A percentile compares a stretch with the other conserved stretches of the same genome.
phyloP scores from a whole-genome alignment of 2,329 filamentous ascomycete genomes.

The Fusarium coicis region DNA sequence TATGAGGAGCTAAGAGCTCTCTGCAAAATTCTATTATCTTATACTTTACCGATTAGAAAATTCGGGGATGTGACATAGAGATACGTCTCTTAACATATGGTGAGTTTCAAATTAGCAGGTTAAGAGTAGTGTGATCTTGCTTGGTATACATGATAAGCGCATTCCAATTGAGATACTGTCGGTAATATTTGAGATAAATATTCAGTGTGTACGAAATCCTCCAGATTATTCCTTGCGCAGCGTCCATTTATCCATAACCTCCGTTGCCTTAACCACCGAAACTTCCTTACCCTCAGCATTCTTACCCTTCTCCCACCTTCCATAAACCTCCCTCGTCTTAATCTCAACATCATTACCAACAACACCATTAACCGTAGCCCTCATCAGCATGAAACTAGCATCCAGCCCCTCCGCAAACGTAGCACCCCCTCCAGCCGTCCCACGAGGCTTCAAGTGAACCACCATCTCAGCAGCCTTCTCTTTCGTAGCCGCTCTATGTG shows the following conservation, averaged over 20 bases:
- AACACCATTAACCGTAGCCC: background rate
- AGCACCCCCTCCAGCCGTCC: background rate
- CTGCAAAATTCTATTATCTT: background rate
- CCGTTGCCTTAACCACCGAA: accelerated
- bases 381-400: background rate
- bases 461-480: background rate
- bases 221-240: background rate
- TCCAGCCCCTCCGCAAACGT: background rate
- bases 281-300: background rate
- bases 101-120: too few species aligned
- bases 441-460: background rate
- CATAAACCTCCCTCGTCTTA: background rate
- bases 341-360: background rate
- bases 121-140: too few species aligned
- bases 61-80: too few species aligned
- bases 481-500: background rate
- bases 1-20: too few species aligned
- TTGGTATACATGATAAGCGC: too few species aligned
- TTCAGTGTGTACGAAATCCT: background rate
- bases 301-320: background rate
- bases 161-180: accelerated
- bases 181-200: accelerated
- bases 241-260: background rate
- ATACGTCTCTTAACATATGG: too few species aligned
- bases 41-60: too few species aligned